Conservation (phyloP, 345 rosid species). For the Stellera chamaejasme region DNA sequence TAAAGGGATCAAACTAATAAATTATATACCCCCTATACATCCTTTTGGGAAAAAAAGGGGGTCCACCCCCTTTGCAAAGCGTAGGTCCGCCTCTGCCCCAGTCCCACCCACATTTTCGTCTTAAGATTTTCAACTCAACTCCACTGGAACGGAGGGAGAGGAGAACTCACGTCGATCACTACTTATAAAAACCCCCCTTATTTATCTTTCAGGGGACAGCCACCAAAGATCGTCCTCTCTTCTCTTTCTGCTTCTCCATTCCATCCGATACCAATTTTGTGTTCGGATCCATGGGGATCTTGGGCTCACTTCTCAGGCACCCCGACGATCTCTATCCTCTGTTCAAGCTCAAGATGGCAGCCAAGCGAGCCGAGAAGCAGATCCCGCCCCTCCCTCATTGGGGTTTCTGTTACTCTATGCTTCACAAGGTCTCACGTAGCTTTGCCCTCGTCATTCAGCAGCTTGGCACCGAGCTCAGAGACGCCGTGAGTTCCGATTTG, state of each 20-base stretch:
- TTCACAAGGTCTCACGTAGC: slow-evolving; percentile 87
- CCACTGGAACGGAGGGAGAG: too few species aligned
- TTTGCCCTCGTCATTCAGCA: slow-evolving; percentile 90
- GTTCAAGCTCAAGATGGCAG: slow-evolving; percentile 72
- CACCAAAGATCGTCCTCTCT: background rate
- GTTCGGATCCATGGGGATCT: slow-evolving; percentile 49
- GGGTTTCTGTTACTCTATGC: slow-evolving; percentile 90
- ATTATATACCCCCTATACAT: too few species aligned
- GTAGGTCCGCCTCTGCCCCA: too few species aligned
- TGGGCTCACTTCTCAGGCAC: slow-evolving; percentile 57
- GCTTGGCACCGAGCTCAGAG: slow-evolving; percentile 66
- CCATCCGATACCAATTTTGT: background rate
- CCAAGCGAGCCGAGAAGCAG: slow-evolving; percentile 72
- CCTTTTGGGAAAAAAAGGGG: too few species aligned
- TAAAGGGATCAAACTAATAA: too few species aligned
- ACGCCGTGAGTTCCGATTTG: slow-evolving; percentile 53
- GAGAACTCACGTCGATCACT: too few species aligned
- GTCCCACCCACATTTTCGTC: too few species aligned
- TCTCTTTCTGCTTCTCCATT: too few species aligned
- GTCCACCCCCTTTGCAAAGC: too few species aligned
- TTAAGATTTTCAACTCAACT: too few species aligned
- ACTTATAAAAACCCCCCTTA: background rate
- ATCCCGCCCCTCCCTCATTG: slow-evolving; percentile 88
- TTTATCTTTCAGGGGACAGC: background rate
- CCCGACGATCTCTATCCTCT: slow-evolving; percentile 91